Conservation (phyloP, 768 basidiomycete species). For the Chalciporus piperatus region DNA sequence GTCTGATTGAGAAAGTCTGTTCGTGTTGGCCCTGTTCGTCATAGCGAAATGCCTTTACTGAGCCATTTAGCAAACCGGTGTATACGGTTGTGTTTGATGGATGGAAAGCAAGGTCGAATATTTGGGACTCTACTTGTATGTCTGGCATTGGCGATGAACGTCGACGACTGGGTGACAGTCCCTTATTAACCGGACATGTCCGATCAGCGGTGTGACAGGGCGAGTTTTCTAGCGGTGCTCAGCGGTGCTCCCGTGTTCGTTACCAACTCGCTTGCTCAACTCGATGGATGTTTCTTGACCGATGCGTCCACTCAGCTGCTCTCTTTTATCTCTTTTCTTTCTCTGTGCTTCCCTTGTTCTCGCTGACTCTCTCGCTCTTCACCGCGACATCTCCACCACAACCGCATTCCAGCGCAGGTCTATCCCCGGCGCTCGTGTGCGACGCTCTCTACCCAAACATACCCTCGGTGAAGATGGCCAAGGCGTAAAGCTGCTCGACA, state of each 20-base stretch:
- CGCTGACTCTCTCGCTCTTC: slow-evolving; percentile 32
- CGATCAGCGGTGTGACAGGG: no score
- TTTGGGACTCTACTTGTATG: slow-evolving; percentile 70
- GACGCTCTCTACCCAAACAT: slow-evolving; percentile 8
- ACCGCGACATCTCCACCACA: slow-evolving; percentile 27
- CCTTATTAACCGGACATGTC: no score
- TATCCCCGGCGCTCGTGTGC: slow-evolving; percentile 23
- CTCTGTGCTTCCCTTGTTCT: slow-evolving; percentile 30
- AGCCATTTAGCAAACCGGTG: slow-evolving; percentile 75
- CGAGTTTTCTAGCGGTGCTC: no score
- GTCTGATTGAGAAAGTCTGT: slow-evolving; percentile 58
- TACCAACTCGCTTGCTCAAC: background rate
- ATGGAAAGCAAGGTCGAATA: slow-evolving; percentile 90
- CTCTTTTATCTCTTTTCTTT: slow-evolving; percentile 24
- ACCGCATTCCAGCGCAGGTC: slow-evolving; percentile 14
- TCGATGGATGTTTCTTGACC: slow-evolving; percentile 31
- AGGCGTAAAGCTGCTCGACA: slow-evolving; percentile 69
- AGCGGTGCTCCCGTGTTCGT: no score
- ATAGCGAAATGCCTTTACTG: slow-evolving; percentile 79
- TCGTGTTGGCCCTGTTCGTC: slow-evolving; percentile 64
- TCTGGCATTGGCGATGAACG: slow-evolving; percentile 47
- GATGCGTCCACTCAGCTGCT: slow-evolving; percentile 35
- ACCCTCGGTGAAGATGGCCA: slow-evolving; percentile 17
- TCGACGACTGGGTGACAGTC: no score
- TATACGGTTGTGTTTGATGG: slow-evolving; percentile 71